Conservation (phyloP, 2,329 filamentous ascomycete species). For the Penicillium sclerotigenum region DNA sequence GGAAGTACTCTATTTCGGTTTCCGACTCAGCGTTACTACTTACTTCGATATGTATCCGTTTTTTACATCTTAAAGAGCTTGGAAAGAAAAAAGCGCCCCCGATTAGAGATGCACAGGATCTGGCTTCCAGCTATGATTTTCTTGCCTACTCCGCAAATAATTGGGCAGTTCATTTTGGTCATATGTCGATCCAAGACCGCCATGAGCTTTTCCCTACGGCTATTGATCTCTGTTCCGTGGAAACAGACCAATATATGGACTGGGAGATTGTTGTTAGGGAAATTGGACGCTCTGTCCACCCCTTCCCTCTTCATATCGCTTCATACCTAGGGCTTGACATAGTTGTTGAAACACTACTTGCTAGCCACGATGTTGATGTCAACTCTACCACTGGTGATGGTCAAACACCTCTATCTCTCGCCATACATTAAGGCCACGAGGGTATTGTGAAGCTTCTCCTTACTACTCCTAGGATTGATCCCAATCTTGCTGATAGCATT, state of each 20-base stretch:
- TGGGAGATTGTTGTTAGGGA: not conserved
- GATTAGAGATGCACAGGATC: not conserved
- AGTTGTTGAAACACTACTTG: not conserved
- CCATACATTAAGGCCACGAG: not conserved
- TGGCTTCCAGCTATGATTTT: not conserved
- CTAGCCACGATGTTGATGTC: not conserved
- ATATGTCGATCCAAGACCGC: not conserved
- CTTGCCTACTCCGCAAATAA: not conserved
- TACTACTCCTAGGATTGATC: not conserved
- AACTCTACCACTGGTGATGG: not conserved
- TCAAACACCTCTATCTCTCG: not conserved
- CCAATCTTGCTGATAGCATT: accelerated
- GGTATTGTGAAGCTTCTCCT: not conserved
- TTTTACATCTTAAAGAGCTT: not conserved
- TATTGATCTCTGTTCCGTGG: not conserved
- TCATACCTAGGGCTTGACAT: not conserved
- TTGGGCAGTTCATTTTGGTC: not conserved
- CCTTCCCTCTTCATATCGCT: not conserved
- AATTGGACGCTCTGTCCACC: not conserved
- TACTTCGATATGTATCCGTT: not conserved
- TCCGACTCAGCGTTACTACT: not conserved
- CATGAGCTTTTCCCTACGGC: not conserved
- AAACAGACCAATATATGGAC: not conserved
- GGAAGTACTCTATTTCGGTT: not conserved
- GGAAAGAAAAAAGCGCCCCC: not conserved